phyloP scores from a whole-genome alignment of 768 basidiomycete genomes.

The Pulveroboletus sp. region DNA sequence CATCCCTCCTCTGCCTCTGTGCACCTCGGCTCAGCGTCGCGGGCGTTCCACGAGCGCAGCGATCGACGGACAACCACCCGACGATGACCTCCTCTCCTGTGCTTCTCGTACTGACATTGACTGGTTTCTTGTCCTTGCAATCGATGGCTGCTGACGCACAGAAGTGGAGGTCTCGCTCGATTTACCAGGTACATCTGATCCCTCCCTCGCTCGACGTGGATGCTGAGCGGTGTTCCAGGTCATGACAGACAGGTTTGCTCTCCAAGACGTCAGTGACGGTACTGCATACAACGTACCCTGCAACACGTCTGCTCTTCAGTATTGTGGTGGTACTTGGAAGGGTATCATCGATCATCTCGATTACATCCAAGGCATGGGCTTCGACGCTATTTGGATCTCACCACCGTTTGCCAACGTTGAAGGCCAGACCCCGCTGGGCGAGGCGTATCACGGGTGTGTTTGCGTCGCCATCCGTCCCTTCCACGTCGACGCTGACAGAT shows the following conservation, averaged over 20 bases:
- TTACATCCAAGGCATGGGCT: constrained; percentile 61
- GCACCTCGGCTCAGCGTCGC: background rate
- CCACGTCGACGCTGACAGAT: background rate
- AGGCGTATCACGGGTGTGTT: constrained; percentile 52
- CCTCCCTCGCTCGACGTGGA: background rate
- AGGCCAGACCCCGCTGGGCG: constrained; percentile 44
- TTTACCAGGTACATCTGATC: constrained; percentile 43
- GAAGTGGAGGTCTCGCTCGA: constrained; percentile 49
- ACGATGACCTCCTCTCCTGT: constrained; percentile 7
- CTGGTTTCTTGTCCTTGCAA: constrained; percentile 2
- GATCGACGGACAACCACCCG: background rate
- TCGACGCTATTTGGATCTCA: constrained; percentile 57
- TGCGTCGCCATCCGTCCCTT: background rate
- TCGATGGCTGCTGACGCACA: constrained; percentile 37
- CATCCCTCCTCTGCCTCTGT: constrained; percentile 2
- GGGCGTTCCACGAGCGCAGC: constrained; percentile 1
- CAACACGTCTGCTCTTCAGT: constrained; percentile 42
- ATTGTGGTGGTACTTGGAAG: constrained; percentile 57
- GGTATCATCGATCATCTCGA: constrained; percentile 51
- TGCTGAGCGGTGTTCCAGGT: constrained; percentile 27
- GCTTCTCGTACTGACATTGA: constrained; percentile 9
- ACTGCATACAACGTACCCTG: constrained; percentile 35
- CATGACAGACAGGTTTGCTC: constrained; percentile 59
- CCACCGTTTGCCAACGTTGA: constrained; percentile 49
- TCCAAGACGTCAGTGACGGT: constrained; percentile 32